Percentiles rank a stretch among this genome's conserved stretches.
phyloP scores from a whole-genome alignment of 2,329 filamentous ascomycete genomes.

The Clonostachys byssicola region DNA sequence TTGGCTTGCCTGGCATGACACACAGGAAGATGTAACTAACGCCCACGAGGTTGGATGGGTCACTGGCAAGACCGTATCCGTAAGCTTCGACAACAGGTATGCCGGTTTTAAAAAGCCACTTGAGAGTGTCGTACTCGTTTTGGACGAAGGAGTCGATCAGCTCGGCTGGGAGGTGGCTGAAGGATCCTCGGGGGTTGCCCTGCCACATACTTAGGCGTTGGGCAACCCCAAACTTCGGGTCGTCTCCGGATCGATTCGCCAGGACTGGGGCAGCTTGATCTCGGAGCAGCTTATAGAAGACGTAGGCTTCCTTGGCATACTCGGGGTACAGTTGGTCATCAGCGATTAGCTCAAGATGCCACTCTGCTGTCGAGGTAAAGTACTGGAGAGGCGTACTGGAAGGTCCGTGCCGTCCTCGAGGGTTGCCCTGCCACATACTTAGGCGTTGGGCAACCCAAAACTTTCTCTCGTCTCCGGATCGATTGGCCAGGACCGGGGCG shows the following conservation, averaged over 20 bases:
- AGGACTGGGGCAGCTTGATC: slow-evolving; percentile 8
- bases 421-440: too few relatives aligned
- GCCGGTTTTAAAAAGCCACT: slow-evolving; percentile 16
- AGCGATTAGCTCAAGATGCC: slow-evolving; percentile 17
- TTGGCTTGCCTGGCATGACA: slow-evolving; percentile 12
- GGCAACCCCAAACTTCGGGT: slow-evolving; percentile 20
- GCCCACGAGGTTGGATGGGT: slow-evolving; percentile 11
- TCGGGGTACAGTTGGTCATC: slow-evolving; percentile 21
- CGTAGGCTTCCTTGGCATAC: slow-evolving; percentile 18
- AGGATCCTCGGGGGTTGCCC: background rate
- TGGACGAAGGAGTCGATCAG: slow-evolving; percentile 16
- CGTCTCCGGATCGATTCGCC: slow-evolving; percentile 8
- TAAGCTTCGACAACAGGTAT: slow-evolving; percentile 16
- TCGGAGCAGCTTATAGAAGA: slow-evolving; percentile 31
- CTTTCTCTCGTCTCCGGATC: background rate
- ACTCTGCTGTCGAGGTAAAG: slow-evolving; percentile 14
- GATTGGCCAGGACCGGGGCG: slow-evolving; percentile 7
- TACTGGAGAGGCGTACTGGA: slow-evolving; percentile 7
- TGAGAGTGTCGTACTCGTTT: slow-evolving; percentile 23
- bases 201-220: too few relatives aligned
- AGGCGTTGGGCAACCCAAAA: too few relatives aligned
- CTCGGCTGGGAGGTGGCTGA: slow-evolving; percentile 8
- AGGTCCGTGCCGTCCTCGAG: slow-evolving; percentile 10
- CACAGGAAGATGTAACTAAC: slow-evolving; percentile 17
- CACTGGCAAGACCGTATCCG: slow-evolving; percentile 11